Base-by-base conservation (phyloP, 1,139 yeast species). In the Pichia sp. region DNA sequence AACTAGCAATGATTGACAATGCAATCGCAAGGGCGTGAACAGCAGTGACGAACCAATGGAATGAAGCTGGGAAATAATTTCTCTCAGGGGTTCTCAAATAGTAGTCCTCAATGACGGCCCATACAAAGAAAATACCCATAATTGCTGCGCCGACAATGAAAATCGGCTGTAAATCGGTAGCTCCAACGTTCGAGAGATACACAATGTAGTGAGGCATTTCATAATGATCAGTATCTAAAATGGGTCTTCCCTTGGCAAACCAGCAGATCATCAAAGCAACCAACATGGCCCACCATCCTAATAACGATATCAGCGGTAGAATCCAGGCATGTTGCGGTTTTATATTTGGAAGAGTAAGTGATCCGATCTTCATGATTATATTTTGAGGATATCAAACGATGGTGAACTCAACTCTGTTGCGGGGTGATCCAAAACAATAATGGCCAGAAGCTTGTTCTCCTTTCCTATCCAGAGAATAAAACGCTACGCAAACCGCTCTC, bases 171-270 rank as follows among this genome's bases (percentile, higher is more conserved):
- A 85, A 63, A 50, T 77, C 77, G 2, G 94, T 82, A 12, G 96
- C 95, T 6, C 88, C 95, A 37, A 86, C 70, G 53, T 86, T 86
- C 10, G 94, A 82, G 34, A 88, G 74, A 59, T 81, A 87, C 6
- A 82, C 77, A 33, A 54, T 52, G 29, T 37, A 45, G 23, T 41
- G 44, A 3, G 38, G 41, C 29, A 87, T 82, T 37, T 60, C 58
- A 44, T 72, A 75, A 3, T 59, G 55, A 18, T 61, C 56, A 67
- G 79, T 72, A 55, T 77, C 80, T 52, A 84, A 82, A 10, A 71
- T 64, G 1, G 94, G 94, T 38, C 71, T 70, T 5, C 96, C 96
- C 56, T 84, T 87, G 6, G 67, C 72, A 3, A 81, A 73, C 96
- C 96, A 79, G 47, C 76, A 65, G 2, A 67, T 57, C 44, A 83